Conservation (phyloP, 1,284 basidiomycete genomes). For the Austroboletus rostrupii region DNA sequence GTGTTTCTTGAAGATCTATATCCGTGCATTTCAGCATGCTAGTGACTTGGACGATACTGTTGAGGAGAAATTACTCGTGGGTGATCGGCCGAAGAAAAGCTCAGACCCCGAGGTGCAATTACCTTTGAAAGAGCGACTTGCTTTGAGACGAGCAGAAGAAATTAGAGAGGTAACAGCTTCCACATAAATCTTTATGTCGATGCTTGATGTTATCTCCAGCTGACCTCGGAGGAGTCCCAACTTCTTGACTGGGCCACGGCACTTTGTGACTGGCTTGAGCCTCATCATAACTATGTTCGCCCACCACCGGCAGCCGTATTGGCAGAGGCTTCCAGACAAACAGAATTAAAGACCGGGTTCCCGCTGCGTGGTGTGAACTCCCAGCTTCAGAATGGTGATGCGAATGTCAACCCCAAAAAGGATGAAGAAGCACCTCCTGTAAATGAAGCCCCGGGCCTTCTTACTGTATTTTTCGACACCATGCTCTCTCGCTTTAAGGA, state of each 20-base stretch:
- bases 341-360: conserved; percentile 64
- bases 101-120: conserved; percentile 46
- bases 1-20: conserved; percentile 70
- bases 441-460: conserved; percentile 52
- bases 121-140: conserved; percentile 55
- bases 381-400: conserved; percentile 39
- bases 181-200: background rate
- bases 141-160: conserved; percentile 48
- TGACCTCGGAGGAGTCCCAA: conserved; percentile 57
- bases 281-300: conserved; percentile 66
- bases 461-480: conserved; percentile 58
- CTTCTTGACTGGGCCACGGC: conserved; percentile 57
- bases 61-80: conserved; percentile 73
- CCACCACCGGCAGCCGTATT: conserved; percentile 65
- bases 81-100: conserved; percentile 69
- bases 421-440: conserved; percentile 63
- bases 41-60: conserved; percentile 74
- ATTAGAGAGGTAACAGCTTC: conserved; percentile 46
- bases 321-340: conserved; percentile 67
- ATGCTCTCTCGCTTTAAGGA: conserved; percentile 51
- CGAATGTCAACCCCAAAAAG: conserved; percentile 58
- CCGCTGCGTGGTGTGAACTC: conserved; percentile 60
- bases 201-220: conserved; percentile 35
- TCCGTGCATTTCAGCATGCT: conserved; percentile 67
- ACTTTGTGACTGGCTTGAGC: conserved; percentile 69